Percentiles rank a stretch among this genome's conserved stretches.
Evolutionary conservation across 441 rosid species (phyloP).

Genomic region (Erodium moschatum): DNA sequence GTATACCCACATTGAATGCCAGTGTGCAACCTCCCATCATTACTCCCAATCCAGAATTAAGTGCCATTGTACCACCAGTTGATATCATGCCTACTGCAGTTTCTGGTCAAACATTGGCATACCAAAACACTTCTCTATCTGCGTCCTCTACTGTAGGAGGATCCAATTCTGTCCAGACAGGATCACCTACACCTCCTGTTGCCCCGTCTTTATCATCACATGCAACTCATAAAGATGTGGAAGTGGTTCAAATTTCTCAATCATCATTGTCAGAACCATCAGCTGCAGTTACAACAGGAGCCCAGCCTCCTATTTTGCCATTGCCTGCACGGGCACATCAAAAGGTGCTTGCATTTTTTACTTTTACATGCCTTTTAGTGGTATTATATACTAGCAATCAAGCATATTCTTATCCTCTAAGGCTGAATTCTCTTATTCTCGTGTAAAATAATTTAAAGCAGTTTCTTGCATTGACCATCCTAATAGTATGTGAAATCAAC

Average conservation of each 20-base stretch:
- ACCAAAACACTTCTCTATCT: constrained; percentile 35
- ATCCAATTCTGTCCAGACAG: constrained; percentile 35
- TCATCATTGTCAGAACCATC: constrained; percentile 42
- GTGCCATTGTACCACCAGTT: constrained; percentile 30
- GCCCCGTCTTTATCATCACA: constrained; percentile 45
- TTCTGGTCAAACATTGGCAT: constrained; percentile 35
- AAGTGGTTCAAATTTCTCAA: constrained; percentile 52
- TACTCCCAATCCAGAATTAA: constrained; percentile 40
- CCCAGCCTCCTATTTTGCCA: constrained; percentile 81
- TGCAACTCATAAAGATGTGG: constrained; percentile 52
- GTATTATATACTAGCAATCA: neutral
- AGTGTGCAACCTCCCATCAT: constrained; percentile 40
- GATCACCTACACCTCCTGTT: constrained; percentile 43
- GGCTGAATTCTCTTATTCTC: too few relatives aligned
- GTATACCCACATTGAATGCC: constrained; percentile 32
- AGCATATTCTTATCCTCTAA: too few relatives aligned
- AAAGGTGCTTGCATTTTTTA: constrained; percentile 26
- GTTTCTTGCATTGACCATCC: neutral
- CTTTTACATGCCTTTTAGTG: neutral
- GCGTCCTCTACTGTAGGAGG: constrained; percentile 29
- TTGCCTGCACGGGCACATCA: constrained; percentile 49
- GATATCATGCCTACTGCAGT: constrained; percentile 37
- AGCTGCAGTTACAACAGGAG: constrained; percentile 35
- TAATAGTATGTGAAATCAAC: neutral
- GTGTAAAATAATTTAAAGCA: neutral